Evolutionary conservation across 148 eudicot genomes (phyloP), one percentile per base, ranked within the genome.

Genomic region (Oxyria digyna): DNA sequence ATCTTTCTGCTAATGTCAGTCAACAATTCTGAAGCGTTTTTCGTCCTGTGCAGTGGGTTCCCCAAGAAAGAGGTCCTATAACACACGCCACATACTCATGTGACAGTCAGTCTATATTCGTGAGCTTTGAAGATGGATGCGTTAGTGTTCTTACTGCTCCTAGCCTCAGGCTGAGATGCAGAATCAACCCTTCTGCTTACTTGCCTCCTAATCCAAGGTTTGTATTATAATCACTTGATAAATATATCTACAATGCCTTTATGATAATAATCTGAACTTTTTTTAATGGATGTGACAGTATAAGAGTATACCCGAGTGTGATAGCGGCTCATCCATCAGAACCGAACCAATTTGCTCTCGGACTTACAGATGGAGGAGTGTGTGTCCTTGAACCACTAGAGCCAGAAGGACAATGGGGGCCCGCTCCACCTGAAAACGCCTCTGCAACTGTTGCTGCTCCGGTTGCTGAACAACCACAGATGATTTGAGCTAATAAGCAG

Each of bases 281-380:
- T 43, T 24, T 9, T 21, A 42, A 52, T 76, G 46, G 6, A 13
- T 21, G 37, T 73, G 7, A 77, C 84, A 87, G 93, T 81, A 73
- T 55, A 59, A 80, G 85, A 70, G 90, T 80, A 23, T 77, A 81
- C 68, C 97, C 99, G 2, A 74, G 89, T 21, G 96, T 88, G 68
- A 81, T 95, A 20, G 99, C 97, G 11, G 87, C 99, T 64, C 99
- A 95, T 73, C 99, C 99, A 45, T 73, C 87, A 11, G 97, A 95
- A 59, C 78, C 96, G 1, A 88, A 87, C 72, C 99, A 95, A 74
- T 95, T 95, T 73, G 99, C 99, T 0, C 67, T 91, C 26, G 99
- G 99, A 69, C 85, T 95, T 62, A 85, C 76, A 0, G 96, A 95
- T 77, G 99, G 99, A 18, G 89, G 82, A 8, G 96, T 95, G 38